A percentile compares a stretch with the other conserved stretches of the same genome.
Evolutionary conservation across 2,329 filamentous ascomycete species (phyloP).

Genomic region (Aschersonia sp.): DNA sequence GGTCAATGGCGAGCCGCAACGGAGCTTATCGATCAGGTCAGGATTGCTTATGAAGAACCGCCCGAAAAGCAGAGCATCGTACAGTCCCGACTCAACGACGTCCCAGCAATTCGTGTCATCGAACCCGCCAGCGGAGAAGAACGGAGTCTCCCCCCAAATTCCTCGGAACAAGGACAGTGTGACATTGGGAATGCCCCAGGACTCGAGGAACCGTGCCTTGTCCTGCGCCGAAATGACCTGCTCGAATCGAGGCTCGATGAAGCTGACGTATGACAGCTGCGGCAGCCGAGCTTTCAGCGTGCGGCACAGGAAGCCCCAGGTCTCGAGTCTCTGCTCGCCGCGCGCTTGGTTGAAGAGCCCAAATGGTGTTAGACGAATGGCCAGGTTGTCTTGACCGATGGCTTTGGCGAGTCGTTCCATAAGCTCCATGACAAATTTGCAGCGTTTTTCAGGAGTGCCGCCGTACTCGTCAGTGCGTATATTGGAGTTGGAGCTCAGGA

Average conservation of each 20-base stretch:
- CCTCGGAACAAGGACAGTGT: conserved; percentile 30
- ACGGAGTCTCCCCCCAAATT: conserved; percentile 36
- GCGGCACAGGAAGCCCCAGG: conserved; percentile 33
- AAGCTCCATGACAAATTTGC: conserved; percentile 41
- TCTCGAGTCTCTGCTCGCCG: conserved; percentile 34
- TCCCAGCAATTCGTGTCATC: conserved; percentile 33
- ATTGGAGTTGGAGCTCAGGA: conserved; percentile 21
- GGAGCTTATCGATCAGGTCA: conserved; percentile 28
- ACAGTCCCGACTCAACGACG: conserved; percentile 24
- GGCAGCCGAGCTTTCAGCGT: conserved; percentile 29
- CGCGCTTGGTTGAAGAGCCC: conserved; percentile 36
- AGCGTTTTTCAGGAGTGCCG: conserved; percentile 16
- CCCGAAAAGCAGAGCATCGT: conserved; percentile 32
- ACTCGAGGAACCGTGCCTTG: conserved; percentile 31
- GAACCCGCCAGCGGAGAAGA: conserved; percentile 41
- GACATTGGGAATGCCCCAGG: conserved; percentile 30
- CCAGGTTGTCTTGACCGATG: conserved; percentile 28
- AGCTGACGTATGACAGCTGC: conserved; percentile 36
- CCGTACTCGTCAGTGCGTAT: conserved; percentile 21
- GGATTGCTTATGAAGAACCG: conserved; percentile 33
- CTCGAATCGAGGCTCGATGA: conserved; percentile 40
- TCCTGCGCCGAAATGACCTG: conserved; percentile 33
- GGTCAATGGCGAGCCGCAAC: conserved; percentile 21
- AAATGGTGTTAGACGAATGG: conserved; percentile 31
- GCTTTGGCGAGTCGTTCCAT: conserved; percentile 26